Conservation (phyloP, 306 rosid genomes). For the Vicia villosa region DNA sequence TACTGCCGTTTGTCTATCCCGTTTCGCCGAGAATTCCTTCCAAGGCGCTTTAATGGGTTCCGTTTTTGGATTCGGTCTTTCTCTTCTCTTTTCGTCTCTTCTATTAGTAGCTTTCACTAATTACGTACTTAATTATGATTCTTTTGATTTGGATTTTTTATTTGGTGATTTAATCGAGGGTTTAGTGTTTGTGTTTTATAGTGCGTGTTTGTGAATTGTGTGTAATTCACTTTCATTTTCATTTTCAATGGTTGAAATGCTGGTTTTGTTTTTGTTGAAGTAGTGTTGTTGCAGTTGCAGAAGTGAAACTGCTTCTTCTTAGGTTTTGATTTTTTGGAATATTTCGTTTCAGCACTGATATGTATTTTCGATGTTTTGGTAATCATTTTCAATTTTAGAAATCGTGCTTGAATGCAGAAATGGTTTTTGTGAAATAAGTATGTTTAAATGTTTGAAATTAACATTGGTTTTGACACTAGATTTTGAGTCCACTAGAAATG, state of each 20-base stretch:
- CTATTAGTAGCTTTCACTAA: not conserved
- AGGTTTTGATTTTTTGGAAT: conserved; percentile 10
- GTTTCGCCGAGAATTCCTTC: conserved; percentile 77
- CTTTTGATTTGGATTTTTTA: not conserved
- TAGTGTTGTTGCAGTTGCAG: not conserved
- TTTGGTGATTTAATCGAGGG: not conserved
- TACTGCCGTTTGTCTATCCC: conserved; percentile 70
- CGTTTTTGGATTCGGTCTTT: conserved; percentile 83
- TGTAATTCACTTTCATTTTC: not conserved
- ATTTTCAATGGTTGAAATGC: not conserved
- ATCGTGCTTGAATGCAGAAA: not conserved
- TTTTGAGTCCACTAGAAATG: not conserved
- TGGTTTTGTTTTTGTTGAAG: not conserved
- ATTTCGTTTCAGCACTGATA: not conserved
- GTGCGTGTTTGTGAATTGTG: not conserved
- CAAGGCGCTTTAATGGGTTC: conserved; percentile 97
- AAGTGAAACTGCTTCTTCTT: conserved; percentile 18
- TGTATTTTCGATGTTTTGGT: not conserved
- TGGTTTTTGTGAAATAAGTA: not conserved
- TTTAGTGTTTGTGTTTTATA: not conserved
- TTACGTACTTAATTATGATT: not conserved
- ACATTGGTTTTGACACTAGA: not conserved
- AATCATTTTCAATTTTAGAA: not conserved
- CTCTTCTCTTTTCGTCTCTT: not conserved
- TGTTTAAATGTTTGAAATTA: conserved; percentile 1